These are phyloP conservation scores for Pythium myriotylum DNA, from an alignment of 352 stramenopile genomes.

Conservation along the genomic window DNA sequence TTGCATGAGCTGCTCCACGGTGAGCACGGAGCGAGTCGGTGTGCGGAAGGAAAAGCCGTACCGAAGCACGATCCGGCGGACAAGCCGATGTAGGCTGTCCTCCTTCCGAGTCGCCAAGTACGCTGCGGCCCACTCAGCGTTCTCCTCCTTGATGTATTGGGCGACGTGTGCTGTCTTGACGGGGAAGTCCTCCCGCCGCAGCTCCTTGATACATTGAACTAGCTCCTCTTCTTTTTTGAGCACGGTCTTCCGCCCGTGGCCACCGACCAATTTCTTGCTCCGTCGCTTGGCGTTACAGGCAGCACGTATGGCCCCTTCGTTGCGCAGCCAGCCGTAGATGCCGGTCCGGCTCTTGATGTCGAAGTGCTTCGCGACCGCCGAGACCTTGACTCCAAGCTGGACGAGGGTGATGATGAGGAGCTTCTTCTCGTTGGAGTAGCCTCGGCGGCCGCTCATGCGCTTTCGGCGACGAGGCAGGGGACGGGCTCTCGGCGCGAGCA, in stretches of 20 bases:
- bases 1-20: slow-evolving; percentile 22
- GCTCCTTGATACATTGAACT: slow-evolving; percentile 30
- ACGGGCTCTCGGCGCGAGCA: too few species aligned
- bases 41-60: slow-evolving; percentile 26
- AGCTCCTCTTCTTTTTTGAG: slow-evolving; percentile 26
- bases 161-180: slow-evolving; percentile 25
- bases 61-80: slow-evolving; percentile 14
- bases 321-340: too few species aligned
- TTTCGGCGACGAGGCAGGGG: too few species aligned
- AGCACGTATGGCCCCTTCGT: not conserved
- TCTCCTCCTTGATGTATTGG: slow-evolving; percentile 25
- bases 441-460: too few species aligned
- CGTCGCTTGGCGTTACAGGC: slow-evolving; percentile 1
- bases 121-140: slow-evolving; percentile 6
- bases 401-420: too few species aligned
- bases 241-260: slow-evolving; percentile 1
- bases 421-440: too few species aligned
- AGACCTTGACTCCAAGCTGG: too few species aligned
- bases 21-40: slow-evolving; percentile 22
- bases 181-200: slow-evolving; percentile 27
- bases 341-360: too few species aligned
- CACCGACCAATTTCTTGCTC: slow-evolving; percentile 5
- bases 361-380: too few species aligned
- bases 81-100: slow-evolving; percentile 16
- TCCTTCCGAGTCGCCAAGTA: slow-evolving; percentile 22